Base-by-base conservation (phyloP, 768 basidiomycete species). In the Auriscalpium vulgare region DNA sequence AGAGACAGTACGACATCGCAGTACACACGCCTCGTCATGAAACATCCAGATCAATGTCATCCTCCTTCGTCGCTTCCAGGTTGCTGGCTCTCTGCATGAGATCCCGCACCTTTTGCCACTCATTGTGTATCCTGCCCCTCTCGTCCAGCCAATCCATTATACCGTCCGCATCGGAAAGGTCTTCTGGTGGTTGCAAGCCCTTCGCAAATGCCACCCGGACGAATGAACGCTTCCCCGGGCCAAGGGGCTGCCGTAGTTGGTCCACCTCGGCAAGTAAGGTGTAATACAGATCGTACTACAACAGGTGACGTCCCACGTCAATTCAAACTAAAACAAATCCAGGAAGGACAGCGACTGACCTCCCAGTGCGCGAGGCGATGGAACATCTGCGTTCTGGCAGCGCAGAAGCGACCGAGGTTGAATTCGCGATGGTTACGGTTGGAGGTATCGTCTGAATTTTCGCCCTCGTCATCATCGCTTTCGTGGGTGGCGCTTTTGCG, bases 361-460 rank as follows among this genome's bases (percentile, higher is more conserved):
- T 91, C 89, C 90, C 90, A 93, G 63, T 93, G 90, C 17, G 77
- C 78, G 63, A 91, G 83, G 53, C 76, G 69, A 64, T 92, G 90
- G 62, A 80, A 93, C 16, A 83, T 80, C 51, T 68, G 71, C 3
- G 84, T 83, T 51, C 90, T 78, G 49, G 72, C 72, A 3, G 85
- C 89, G 66, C 90, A 93, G 65, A 90, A 91, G 37, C 87, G 79
- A n/a, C 90, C 90, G 4, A 92, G 75, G 62, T 83, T 69, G 62
- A 85, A 84, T 51, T 65, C 62, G 53, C 65, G 36, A 55, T 44
- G 10, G 54, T 48, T 37, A 51, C 10, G 8, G 13, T 9, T 48
- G 62, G 54, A 59, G 23, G 48, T 48, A n/a, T 17, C n/a, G 37
- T 40, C 47, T 37, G 57, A 44, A 1, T 61, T 54, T 8, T 60